These are phyloP conservation scores for Starmerella apicola DNA, from an alignment of 805 yeast genomes.

Conservation along the genomic window DNA sequence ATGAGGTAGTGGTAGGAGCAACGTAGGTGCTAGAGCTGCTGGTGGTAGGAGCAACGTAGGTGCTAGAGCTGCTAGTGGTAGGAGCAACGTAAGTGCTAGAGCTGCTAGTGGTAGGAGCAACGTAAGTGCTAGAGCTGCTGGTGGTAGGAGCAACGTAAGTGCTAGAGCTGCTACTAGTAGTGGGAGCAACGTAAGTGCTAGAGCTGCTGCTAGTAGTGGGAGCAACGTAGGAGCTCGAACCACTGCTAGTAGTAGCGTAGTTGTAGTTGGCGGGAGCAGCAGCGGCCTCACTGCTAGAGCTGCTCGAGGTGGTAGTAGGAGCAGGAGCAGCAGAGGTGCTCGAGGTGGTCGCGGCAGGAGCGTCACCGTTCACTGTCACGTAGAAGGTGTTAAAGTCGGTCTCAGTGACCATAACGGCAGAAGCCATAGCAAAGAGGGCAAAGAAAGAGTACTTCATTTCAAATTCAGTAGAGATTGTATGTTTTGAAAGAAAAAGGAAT, in stretches of 20 bases:
- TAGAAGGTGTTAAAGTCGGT: conserved; percentile 18
- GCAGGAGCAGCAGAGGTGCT: neutral
- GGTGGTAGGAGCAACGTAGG: conserved; percentile 20
- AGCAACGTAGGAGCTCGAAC: neutral
- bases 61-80: conserved; percentile 5
- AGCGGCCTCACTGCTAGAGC: neutral
- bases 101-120: conserved; percentile 1
- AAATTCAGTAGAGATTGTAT: neutral
- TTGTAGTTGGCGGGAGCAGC: neutral
- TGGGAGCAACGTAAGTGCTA: neutral
- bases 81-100: conserved; percentile 10
- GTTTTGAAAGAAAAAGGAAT: no score
- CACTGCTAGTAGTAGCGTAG: neutral
- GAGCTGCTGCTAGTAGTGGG: neutral
- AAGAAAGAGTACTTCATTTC: conserved; percentile 1
- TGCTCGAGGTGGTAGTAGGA: neutral
- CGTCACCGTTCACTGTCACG: conserved; percentile 14
- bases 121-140: neutral
- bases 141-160: neutral
- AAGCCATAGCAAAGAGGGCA: conserved; percentile 15
- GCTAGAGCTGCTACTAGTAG: neutral
- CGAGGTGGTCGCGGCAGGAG: neutral
- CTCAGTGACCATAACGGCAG: conserved; percentile 18
- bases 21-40: conserved; percentile 18
- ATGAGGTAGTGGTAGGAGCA: conserved; percentile 15